Conservation (phyloP, 192 early-diverging fungal genomes). For the Podila verticillata region DNA sequence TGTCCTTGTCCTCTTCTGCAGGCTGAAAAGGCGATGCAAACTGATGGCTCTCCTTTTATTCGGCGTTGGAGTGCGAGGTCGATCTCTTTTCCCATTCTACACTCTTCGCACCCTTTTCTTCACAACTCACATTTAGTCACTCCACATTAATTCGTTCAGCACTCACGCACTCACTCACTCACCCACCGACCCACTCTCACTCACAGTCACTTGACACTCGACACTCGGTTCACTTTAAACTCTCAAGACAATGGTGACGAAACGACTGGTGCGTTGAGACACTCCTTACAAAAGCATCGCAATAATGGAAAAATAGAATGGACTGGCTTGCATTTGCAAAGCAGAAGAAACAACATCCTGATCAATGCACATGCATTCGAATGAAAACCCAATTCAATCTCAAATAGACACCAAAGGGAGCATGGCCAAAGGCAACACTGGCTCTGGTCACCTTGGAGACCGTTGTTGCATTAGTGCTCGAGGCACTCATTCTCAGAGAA, state of each 20-base stretch:
- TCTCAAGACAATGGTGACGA: not conserved
- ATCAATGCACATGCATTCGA: not conserved
- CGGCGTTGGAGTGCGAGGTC: too few species aligned
- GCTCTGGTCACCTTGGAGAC: constrained; percentile 21
- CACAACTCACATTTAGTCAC: not conserved
- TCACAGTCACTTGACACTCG: not conserved
- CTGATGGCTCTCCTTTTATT: too few species aligned
- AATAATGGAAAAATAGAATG: too few species aligned
- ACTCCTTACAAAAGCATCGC: too few species aligned
- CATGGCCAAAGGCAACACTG: constrained; percentile 42
- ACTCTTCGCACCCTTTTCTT: not conserved
- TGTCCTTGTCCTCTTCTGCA: too few species aligned
- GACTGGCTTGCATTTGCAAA: too few species aligned
- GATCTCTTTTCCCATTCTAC: not conserved
- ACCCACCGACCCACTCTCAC: not conserved
- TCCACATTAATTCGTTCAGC: not conserved
- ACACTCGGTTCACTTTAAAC: not conserved
- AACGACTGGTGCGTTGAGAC: constrained; percentile 2
- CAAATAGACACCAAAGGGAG: constrained; percentile 14
- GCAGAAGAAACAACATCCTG: not conserved
- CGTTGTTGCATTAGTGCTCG: constrained; percentile 11
- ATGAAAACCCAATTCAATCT: not conserved
- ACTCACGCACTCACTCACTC: not conserved
- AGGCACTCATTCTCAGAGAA: constrained; percentile 29
- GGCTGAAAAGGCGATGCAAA: too few species aligned